Percentiles rank a stretch among this genome's conserved stretches.
Evolutionary conservation across 176 grass and related monocot genomes (phyloP).

Genomic region (Panicum miliaceum): DNA sequence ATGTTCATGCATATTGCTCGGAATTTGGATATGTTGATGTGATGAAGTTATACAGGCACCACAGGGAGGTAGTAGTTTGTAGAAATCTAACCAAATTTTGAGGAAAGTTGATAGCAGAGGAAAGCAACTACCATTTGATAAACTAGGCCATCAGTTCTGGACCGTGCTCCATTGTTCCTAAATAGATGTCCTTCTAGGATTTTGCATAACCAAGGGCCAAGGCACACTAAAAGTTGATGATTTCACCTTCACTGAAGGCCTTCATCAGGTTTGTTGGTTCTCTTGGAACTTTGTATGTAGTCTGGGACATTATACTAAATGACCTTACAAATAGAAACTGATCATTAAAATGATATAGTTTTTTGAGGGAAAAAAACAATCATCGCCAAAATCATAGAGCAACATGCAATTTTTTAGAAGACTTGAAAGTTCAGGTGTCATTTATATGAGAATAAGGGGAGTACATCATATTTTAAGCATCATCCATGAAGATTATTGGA

Average conservation of each 20-base stretch:
- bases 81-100: neutral
- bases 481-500: neutral
- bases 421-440: neutral
- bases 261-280: neutral
- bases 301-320: neutral
- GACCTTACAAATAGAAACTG: neutral
- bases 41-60: neutral
- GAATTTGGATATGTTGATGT: neutral
- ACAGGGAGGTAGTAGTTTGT: neutral
- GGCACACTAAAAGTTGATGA: neutral
- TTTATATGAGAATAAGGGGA: neutral
- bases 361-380: neutral
- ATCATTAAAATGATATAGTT: neutral
- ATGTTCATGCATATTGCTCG: neutral
- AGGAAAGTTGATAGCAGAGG: neutral
- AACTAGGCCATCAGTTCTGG: neutral
- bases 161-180: neutral
- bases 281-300: neutral
- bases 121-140: neutral
- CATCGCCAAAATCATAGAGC: neutral
- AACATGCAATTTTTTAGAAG: neutral
- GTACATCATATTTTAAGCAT: slow-evolving; percentile 16
- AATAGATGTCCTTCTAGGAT: slow-evolving; percentile 2
- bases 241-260: neutral
- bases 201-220: neutral